Base-by-base conservation (phyloP, 2,329 filamentous ascomycete genomes). In the Claviceps paspali region DNA sequence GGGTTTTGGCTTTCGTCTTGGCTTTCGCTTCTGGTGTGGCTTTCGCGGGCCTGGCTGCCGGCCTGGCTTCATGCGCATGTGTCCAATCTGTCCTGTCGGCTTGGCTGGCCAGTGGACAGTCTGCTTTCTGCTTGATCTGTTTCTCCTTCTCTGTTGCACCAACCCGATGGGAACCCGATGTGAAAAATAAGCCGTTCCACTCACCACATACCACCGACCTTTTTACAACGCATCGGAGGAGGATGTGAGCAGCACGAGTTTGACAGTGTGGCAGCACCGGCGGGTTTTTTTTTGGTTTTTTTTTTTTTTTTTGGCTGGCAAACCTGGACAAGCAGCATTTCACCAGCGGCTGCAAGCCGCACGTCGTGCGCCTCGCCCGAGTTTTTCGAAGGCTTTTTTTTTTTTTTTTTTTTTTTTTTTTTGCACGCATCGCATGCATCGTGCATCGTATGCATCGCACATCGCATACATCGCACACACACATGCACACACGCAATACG, bases 321-420 rank as follows among this genome's bases (percentile, higher is more conserved):
- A 4, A 10, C 18, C 8, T 18, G n/a, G 18, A 29, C 17, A 8
- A 14, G 24, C 24, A 10, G 29, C 14, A 33, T 33, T 33, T 36
- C 24, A 30, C 34, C 35, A 32, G 39, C 39, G 39, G 39, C 35
- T 36, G 39, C 21, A 35, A 24, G 30, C 30, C 35, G 39, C 39
- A 41, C n/a, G 31, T 36, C 30, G 30, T 37, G 35, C 21, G 17
- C 33, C 33, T 36, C 33, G 6, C 33, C 31, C 38, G 28, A 24
- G 22, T 38, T 38, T 22, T 32, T 32, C 22, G 14, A 14, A 32
- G 10, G 30, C 30, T 21, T 35, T n/a, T n/a, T n/a, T n/a, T n/a
- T n/a, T n/a, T n/a, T n/a, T n/a, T n/a, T n/a, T n/a, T n/a, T n/a
- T n/a, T n/a, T n/a, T n/a, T n/a, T n/a, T n/a, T n/a, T n/a, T n/a